phyloP scores from a whole-genome alignment of 495 filamentous ascomycete genomes.

The Penicillium chermesinum region DNA sequence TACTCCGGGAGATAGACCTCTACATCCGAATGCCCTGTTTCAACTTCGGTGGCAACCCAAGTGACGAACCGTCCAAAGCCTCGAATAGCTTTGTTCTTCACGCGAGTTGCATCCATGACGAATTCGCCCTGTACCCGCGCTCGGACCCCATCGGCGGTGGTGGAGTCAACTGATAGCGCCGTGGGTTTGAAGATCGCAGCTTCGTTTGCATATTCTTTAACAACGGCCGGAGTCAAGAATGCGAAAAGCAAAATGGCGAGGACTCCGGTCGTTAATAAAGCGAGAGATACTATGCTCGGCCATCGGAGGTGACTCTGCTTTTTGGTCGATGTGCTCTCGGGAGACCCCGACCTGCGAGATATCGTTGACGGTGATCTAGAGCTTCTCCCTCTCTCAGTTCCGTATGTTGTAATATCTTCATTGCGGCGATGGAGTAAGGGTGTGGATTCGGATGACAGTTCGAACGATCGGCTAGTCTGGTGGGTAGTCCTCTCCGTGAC shows the following conservation, averaged over 20 bases:
- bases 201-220: constrained; percentile 80
- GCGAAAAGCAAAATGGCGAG: constrained; percentile 54
- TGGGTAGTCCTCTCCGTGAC: background rate
- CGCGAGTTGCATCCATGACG: constrained; percentile 66
- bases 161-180: constrained; percentile 73
- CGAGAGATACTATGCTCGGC: constrained; percentile 53
- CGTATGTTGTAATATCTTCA: constrained; percentile 31
- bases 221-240: constrained; percentile 73
- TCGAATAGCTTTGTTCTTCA: constrained; percentile 62
- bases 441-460: constrained; percentile 40
- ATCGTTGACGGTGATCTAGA: constrained; percentile 18
- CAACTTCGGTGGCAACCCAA: constrained; percentile 71
- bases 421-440: constrained; percentile 37
- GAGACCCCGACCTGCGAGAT: constrained; percentile 6
- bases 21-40: constrained; percentile 63
- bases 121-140: constrained; percentile 78
- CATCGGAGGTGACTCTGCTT: constrained; percentile 41
- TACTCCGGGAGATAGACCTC: constrained; percentile 82
- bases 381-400: constrained; percentile 22
- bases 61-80: constrained; percentile 72
- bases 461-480: constrained; percentile 6
- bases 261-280: constrained; percentile 42
- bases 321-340: constrained; percentile 15
- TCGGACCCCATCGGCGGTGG: constrained; percentile 69
- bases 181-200: constrained; percentile 76